Evolutionary conservation across 129 eudicot genomes (phyloP), one percentile per base, ranked within the genome.

Genomic region (Saussurea involucrata): DNA sequence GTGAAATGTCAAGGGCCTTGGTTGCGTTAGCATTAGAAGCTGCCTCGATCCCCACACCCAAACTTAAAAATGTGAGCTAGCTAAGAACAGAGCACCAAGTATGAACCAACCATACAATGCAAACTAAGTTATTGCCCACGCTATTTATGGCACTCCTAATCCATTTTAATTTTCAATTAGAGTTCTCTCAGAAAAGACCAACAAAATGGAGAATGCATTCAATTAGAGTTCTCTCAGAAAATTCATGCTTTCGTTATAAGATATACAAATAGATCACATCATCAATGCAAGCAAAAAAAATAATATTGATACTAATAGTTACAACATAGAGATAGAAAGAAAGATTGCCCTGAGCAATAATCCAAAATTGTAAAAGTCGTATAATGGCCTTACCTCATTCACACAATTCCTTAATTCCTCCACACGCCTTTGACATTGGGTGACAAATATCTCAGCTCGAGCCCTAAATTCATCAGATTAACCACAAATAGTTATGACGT

Each of bases 41-140:
- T 67, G 97, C 99, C 66, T 92, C 97, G 10, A 85, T 95, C 8
- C 99, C 99, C 0, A 83, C 87, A 81, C 95, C 92, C 28, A 95
- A 95, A 75, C 97, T 95, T 15, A 95, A 95, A 78, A 88, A 92
- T 36, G 88, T 95, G 63, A 95, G 85, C 92, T 87, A 90, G 61
- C 91, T 95, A 82, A 88, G 99, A 81, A 95, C 99, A 27, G 99
- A 95, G 81, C 99, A 95, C 85, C 95, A 87, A 42, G 68, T 46
- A 72, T 65, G 29, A 80, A 80, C 58, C 27, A 42, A 73, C 18
- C 79, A 72, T 32, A 22, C n/a, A n/a, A n/a, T n/a, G n/a, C n/a
- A n/a, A n/a, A n/a, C n/a, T n/a, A n/a, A n/a, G n/a, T n/a, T n/a
- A n/a, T n/a, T n/a, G n/a, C n/a, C n/a, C n/a, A n/a, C n/a, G n/a